Conservation (phyloP, 192 early-diverging fungal genomes). For the Coemansia sp. region DNA sequence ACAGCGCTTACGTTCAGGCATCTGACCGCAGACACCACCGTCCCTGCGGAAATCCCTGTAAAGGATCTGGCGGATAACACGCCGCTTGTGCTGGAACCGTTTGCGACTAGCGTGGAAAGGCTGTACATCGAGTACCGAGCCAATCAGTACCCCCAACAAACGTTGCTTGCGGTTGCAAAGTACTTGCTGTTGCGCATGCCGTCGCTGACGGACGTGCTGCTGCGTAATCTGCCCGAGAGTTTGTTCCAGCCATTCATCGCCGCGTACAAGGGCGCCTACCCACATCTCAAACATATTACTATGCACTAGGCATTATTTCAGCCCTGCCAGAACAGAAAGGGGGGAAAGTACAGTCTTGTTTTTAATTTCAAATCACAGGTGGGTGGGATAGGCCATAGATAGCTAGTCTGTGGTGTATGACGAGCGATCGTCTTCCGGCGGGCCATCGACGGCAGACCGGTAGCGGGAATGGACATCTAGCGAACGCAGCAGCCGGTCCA, state of each 20-base stretch:
- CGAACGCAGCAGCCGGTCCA: conserved; percentile 36
- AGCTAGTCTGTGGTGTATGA: too few relatives aligned
- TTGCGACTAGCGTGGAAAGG: background rate
- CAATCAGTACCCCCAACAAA: background rate
- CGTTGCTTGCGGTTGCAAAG: background rate
- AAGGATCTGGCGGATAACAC: background rate
- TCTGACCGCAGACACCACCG: background rate
- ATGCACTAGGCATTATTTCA: too few relatives aligned
- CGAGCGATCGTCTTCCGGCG: background rate
- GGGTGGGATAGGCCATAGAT: too few relatives aligned
- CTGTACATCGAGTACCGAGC: background rate
- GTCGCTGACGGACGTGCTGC: background rate
- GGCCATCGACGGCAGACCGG: conserved; percentile 15
- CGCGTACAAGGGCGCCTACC: background rate
- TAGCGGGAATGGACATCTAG: conserved; percentile 44
- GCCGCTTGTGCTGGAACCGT: background rate
- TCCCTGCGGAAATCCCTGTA: background rate
- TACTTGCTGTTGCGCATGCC: background rate
- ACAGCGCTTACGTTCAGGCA: background rate
- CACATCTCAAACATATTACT: background rate
- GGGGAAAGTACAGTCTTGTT: too few relatives aligned
- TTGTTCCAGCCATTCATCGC: background rate
- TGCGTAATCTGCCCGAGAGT: background rate
- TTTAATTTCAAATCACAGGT: too few relatives aligned
- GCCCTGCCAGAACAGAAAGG: background rate